Evolutionary conservation across 495 filamentous ascomycete genomes (phyloP).

Genomic region (Penicillium herquei): DNA sequence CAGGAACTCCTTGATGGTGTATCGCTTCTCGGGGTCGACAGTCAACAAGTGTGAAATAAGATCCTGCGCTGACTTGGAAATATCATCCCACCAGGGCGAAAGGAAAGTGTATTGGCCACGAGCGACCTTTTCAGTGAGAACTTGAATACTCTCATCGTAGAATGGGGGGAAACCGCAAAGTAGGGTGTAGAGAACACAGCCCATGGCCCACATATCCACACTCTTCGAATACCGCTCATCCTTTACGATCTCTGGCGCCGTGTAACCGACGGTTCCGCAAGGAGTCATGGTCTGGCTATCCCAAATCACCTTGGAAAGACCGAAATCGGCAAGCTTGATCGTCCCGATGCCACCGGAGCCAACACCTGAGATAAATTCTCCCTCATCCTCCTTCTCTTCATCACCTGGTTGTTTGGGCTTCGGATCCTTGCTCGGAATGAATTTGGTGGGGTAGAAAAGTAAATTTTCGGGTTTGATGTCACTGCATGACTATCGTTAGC

Average conservation of each 20-base stretch:
- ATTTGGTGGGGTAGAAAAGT: constrained; percentile 82
- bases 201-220: constrained; percentile 98
- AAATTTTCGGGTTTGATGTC: constrained; percentile 99
- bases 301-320: constrained; percentile 96
- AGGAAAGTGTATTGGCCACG: constrained; percentile 96
- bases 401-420: constrained; percentile 79
- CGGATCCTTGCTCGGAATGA: constrained; percentile 75
- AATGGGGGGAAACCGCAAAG: constrained; percentile 98
- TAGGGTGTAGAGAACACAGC: constrained; percentile 94
- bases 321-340: constrained; percentile 98
- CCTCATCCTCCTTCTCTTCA: constrained; percentile 96
- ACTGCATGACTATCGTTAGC: constrained; percentile 44
- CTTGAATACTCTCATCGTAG: constrained; percentile 97
- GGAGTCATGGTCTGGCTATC: constrained; percentile 99
- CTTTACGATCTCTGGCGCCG: constrained; percentile 98
- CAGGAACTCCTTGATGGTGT: constrained; percentile 84
- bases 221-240: constrained; percentile 98
- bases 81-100: constrained; percentile 99
- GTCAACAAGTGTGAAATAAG: constrained; percentile 89
- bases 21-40: constrained; percentile 89
- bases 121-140: constrained; percentile 96
- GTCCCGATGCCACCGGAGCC: constrained; percentile 90
- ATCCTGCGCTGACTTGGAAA: constrained; percentile 93
- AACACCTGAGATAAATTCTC: constrained; percentile 80
- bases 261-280: constrained; percentile 97